Percentiles rank a stretch among this genome's conserved stretches.
These are phyloP conservation scores for Cystofilobasidium bisporidii DNA, from an alignment of 768 basidiomycete species.

Conservation along the genomic window DNA sequence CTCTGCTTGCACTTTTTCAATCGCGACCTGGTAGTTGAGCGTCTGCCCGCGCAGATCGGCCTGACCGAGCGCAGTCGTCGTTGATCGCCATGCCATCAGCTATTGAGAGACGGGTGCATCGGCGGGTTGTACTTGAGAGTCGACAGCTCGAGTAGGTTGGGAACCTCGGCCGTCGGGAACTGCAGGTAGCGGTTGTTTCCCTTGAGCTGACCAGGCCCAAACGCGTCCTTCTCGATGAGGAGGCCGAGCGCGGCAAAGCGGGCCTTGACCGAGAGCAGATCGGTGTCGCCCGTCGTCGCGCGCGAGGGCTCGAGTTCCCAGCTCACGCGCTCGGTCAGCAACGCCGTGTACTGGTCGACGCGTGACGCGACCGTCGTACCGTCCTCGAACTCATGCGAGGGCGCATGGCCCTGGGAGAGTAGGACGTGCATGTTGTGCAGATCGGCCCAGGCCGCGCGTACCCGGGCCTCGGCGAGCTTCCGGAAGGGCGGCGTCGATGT, in stretches of 20 bases:
- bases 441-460: background rate
- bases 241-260: slow-evolving; percentile 2
- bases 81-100: background rate
- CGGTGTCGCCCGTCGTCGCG: background rate
- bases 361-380: slow-evolving; percentile 9
- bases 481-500: background rate
- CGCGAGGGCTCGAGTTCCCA: slow-evolving; percentile 16
- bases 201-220: background rate
- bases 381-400: background rate
- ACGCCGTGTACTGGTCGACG: slow-evolving; percentile 7
- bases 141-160: slow-evolving; percentile 1
- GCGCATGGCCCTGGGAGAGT: background rate
- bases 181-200: too few relatives aligned
- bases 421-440: background rate
- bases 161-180: slow-evolving; percentile 1
- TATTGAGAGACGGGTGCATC: too few relatives aligned
- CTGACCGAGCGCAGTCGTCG: too few relatives aligned
- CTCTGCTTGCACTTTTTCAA: too few relatives aligned
- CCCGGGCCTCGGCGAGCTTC: background rate
- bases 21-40: too few relatives aligned
- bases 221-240: background rate
- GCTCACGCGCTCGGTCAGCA: slow-evolving; percentile 15
- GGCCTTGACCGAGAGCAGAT: background rate
- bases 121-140: background rate
- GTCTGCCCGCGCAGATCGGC: too few relatives aligned